Base-by-base conservation (phyloP, 352 stramenopile genomes). In the Phytophthora vignae region DNA sequence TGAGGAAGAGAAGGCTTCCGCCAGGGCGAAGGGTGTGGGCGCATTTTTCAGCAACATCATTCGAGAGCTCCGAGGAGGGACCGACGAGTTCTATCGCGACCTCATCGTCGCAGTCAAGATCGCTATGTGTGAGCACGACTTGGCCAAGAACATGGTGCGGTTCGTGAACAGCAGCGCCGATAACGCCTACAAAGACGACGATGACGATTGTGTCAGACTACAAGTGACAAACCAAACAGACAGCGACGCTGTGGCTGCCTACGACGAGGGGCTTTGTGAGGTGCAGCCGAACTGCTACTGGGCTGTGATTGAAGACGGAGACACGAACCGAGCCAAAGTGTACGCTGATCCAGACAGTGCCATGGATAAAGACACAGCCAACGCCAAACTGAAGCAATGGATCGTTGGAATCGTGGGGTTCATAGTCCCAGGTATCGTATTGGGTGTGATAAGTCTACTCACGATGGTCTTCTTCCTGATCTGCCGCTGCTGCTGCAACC, bases 401-500 rank as follows among this genome's bases (percentile, higher is more conserved):
- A 62, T 48, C 4, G 55, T 80, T 27, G 75, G 75, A 1, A 53
- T 90, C 22, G 69, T 77, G 29, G 73, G 83, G 36, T 88, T 89
- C 38, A 64, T 83, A 19, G 56, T 88, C 22, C 83, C 84, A 0
- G 81, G 81, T 2, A 76, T 90, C 27, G 74, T 88, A 17, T 69
- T 92, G 19, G 67, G 62, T 0, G 76, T 87, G 21, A 48, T 89
- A 22, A 89, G 77, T 50, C 12, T 92, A 21, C 55, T 92, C 29
- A 85, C 79, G 19, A 87, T 89, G 67, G 57, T 89, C 22, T 81
- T 92, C 48, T 92, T 90, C 59, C 49, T 90, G 17, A 57, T 89
- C 17, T 91, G 79, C 53, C 85, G 85, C 57, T 92, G 78, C 62
- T 92, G 85, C 67, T 92, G 85, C 81, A 91, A 90, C 69, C 73